These are phyloP conservation scores for Seiridium cupressi DNA, from an alignment of 2,329 filamentous ascomycete genomes.

Conservation along the genomic window DNA sequence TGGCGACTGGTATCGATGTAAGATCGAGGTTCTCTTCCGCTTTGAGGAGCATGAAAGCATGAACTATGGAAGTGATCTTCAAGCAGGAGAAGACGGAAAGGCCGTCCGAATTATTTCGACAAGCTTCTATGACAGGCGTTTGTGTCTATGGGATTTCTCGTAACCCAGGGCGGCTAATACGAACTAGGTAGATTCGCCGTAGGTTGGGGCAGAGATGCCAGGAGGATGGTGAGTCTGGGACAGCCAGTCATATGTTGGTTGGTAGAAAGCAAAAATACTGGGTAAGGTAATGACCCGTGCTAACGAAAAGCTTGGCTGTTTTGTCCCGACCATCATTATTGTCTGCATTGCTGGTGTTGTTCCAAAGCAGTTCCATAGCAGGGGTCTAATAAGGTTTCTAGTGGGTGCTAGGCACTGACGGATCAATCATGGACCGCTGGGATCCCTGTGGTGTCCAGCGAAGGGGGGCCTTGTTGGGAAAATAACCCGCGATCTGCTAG, in stretches of 20 bases:
- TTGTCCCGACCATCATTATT: too few species aligned
- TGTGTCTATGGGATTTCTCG: slow-evolving; percentile 60
- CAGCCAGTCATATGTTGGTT: too few species aligned
- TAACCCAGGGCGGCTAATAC: background rate
- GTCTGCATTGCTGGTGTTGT: too few species aligned
- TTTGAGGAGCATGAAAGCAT: slow-evolving; percentile 91
- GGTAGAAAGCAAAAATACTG: too few species aligned
- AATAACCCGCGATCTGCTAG: background rate
- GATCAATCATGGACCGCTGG: background rate
- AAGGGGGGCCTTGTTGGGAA: background rate
- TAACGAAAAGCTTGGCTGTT: background rate
- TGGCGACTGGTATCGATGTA: slow-evolving; percentile 43
- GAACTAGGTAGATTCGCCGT: too few species aligned
- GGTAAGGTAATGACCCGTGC: background rate
- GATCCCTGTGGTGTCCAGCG: background rate
- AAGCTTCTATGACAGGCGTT: slow-evolving; percentile 72
- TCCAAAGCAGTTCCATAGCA: background rate
- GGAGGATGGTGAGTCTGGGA: too few species aligned
- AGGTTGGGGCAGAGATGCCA: too few species aligned
- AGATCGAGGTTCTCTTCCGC: slow-evolving; percentile 62
- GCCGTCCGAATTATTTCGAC: slow-evolving; percentile 59
- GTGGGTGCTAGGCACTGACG: background rate
- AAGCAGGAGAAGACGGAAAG: slow-evolving; percentile 34
- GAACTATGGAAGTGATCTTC: slow-evolving; percentile 85
- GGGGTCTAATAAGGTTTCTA: background rate